phyloP scores from a whole-genome alignment of 805 yeast species.

The Saturnispora zaruensis region DNA sequence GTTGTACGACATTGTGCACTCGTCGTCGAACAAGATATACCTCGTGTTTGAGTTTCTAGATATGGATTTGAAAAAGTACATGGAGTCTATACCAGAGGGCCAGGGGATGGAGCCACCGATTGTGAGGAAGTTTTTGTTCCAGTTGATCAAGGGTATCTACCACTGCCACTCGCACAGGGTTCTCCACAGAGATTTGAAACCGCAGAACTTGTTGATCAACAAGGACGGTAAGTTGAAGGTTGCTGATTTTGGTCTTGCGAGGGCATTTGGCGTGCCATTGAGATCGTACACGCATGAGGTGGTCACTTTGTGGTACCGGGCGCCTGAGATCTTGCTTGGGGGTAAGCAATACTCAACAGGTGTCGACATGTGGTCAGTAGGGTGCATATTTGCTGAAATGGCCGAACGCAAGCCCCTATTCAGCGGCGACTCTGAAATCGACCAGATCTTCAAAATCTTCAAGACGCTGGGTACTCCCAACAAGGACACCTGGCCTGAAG shows the following conservation, averaged over 20 bases:
- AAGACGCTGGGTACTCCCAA: slow-evolving; percentile 90
- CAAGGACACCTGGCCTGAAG: slow-evolving; percentile 93
- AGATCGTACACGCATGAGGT: slow-evolving; percentile 97
- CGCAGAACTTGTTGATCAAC: slow-evolving; percentile 89
- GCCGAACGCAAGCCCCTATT: slow-evolving; percentile 89
- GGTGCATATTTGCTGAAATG: slow-evolving; percentile 98
- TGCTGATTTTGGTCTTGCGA: slow-evolving; percentile 90
- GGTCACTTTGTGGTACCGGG: slow-evolving; percentile 95
- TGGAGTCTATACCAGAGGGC: slow-evolving; percentile 91
- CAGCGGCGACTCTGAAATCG: slow-evolving; percentile 97
- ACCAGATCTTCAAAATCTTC: slow-evolving; percentile 90
- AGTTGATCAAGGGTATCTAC: slow-evolving; percentile 79
- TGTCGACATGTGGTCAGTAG: slow-evolving; percentile 98
- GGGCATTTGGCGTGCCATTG: slow-evolving; percentile 96
- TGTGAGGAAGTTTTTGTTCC: slow-evolving; percentile 90
- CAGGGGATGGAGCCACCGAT: slow-evolving; percentile 82
- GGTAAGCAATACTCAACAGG: slow-evolving; percentile 97
- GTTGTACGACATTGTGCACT: slow-evolving; percentile 87
- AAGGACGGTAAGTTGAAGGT: slow-evolving; percentile 89
- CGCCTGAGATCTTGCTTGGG: slow-evolving; percentile 92
- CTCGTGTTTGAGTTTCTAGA: slow-evolving; percentile 91
- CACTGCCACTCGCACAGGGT: slow-evolving; percentile 94
- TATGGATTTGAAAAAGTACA: slow-evolving; percentile 88
- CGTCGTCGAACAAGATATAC: slow-evolving; percentile 86
- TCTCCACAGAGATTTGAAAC: slow-evolving; percentile 91